Base-by-base conservation (phyloP, 176 grass and related monocot genomes). In the Oryza brachyantha region DNA sequence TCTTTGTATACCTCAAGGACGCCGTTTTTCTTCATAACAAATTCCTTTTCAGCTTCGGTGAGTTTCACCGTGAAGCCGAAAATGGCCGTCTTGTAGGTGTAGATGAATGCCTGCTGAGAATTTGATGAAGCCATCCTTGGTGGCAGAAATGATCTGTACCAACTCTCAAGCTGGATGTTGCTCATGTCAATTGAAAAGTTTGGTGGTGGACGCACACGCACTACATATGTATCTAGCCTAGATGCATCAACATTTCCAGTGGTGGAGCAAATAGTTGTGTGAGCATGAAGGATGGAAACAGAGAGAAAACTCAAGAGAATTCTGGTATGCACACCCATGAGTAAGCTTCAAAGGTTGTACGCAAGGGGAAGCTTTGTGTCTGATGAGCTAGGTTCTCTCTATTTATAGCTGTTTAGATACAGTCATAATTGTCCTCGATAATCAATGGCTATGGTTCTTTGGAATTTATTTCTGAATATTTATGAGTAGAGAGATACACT, bases 61-160 rank as follows among this genome's bases (percentile, higher is more conserved):
- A 92, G 83, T 28, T 78, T 76, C 28, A 77, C 86, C 3, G 74
- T 43, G 2, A 92, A 92, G 2, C 90, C 90, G 1, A 74, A 14
- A 31, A 89, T 68, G 29, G 79, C 70, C 42, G 83, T 78, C 13
- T 42, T 83, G 48, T 92, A 92, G 17, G 69, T 72, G 72, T 92
- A 82, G 69, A 92, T 60, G n/a, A 88, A 83, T 36, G 68, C 69
- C 2, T 9, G 21, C 0, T 8, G n/a, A 7, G 21, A 14, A 17
- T 52, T 74, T 16, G 37, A 36, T 64, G 10, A n/a, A 8, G 35
- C 6, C 10, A 62, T 14, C 8, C 3, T 26, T 73, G 74, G 86
- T 46, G 85, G 86, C 21, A 88, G 73, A 71, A 88, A 85, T 17
- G 90, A 92, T 63, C 66, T 73, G 57, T 92, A 92, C 86, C 90